Conservation (phyloP, 2,329 filamentous ascomycete species). For the Coniochaeta prunicola region DNA sequence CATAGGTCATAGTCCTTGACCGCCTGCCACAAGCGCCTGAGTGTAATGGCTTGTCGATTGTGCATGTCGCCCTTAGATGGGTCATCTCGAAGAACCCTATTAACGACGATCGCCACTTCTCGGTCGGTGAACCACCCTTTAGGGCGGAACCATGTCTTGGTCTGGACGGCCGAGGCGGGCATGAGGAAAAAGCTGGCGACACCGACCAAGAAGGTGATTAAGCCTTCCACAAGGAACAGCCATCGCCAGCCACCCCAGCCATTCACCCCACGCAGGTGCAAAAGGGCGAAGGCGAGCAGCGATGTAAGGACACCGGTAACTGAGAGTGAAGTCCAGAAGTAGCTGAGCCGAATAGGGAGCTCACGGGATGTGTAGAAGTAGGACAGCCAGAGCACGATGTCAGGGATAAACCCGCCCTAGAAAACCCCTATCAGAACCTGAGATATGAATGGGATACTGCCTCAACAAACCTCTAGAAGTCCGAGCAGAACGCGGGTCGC, state of each 20-base stretch:
- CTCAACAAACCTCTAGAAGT: constrained; percentile 11
- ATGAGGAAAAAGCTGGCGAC: constrained; percentile 5
- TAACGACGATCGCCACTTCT: constrained; percentile 51
- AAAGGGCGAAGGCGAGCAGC: constrained; percentile 26
- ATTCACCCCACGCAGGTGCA: constrained; percentile 28
- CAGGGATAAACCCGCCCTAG: constrained; percentile 20
- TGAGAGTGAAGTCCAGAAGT: constrained; percentile 30
- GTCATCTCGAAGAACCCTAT: constrained; percentile 48
- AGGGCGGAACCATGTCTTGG: constrained; percentile 6
- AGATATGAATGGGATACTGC: not conserved
- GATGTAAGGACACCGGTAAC: constrained; percentile 24
- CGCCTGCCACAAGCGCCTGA: constrained; percentile 37
- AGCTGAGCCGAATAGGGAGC: constrained; percentile 28
- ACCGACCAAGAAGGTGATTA: constrained; percentile 3
- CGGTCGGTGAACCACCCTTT: constrained; percentile 17
- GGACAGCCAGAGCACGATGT: constrained; percentile 17
- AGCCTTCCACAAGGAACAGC: constrained; percentile 49
- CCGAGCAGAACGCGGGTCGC: constrained; percentile 16
- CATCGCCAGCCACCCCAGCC: constrained; percentile 34
- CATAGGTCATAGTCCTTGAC: constrained; percentile 49
- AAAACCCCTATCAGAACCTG: not conserved
- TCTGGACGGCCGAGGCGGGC: constrained; percentile 3
- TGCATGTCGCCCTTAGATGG: constrained; percentile 52
- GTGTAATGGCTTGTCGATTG: constrained; percentile 47
- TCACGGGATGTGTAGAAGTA: constrained; percentile 23